Conservation (phyloP, 345 rosid genomes). For the Linum tenue region DNA sequence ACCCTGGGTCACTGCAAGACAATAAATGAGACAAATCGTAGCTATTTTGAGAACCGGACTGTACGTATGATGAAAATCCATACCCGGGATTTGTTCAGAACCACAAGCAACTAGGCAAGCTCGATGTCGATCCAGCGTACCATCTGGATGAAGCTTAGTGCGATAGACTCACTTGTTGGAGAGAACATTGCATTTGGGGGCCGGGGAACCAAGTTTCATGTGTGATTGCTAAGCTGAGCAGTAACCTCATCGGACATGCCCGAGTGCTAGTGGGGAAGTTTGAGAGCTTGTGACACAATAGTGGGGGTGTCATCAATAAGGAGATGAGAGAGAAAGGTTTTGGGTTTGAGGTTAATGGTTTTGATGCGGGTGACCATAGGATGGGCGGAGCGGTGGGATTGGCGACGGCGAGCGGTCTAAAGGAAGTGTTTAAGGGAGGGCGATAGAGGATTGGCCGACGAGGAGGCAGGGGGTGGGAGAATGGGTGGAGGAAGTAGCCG, state of each 20-base stretch:
- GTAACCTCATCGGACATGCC: conserved; percentile 8
- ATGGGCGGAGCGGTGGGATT: no score
- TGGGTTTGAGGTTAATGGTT: conserved; percentile 10
- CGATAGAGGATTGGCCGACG: neutral
- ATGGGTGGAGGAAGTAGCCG: conserved; percentile 6
- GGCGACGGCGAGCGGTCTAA: no score
- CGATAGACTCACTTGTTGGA: conserved; percentile 13
- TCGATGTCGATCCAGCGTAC: neutral
- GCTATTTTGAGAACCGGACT: conserved; percentile 8
- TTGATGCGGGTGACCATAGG: conserved; percentile 8
- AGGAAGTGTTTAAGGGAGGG: no score
- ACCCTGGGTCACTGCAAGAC: neutral
- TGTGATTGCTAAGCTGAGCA: conserved; percentile 4
- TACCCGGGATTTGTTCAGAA: neutral
- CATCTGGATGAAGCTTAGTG: neutral
- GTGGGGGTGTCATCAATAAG: neutral
- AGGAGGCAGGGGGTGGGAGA: neutral
- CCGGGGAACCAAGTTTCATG: conserved; percentile 8
- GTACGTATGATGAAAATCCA: conserved; percentile 9
- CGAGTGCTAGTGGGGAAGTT: conserved; percentile 4
- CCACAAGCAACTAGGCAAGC: neutral
- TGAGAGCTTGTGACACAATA: conserved; percentile 4
- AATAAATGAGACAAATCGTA: neutral
- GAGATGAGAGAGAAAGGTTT: neutral
- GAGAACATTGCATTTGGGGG: conserved; percentile 5